phyloP scores from a whole-genome alignment of 306 rosid genomes.

The Citrullus amarus region DNA sequence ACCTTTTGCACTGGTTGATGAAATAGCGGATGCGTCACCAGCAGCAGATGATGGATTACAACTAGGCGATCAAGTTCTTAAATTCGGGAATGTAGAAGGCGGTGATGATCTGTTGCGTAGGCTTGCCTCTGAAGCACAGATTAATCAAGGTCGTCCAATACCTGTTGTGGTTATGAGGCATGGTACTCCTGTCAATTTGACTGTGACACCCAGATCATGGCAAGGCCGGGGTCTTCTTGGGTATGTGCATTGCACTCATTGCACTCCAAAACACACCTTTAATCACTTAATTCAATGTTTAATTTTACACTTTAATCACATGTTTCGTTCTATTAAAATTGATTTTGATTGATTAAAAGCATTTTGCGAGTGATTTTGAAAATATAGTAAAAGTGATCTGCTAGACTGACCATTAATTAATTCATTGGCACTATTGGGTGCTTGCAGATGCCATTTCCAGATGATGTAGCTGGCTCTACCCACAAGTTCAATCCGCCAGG shows the following conservation, averaged over 20 bases:
- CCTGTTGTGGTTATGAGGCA: slow-evolving; percentile 61
- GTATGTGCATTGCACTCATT: slow-evolving; percentile 24
- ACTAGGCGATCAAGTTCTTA: slow-evolving; percentile 84
- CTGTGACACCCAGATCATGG: slow-evolving; percentile 82
- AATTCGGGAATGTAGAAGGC: slow-evolving; percentile 71
- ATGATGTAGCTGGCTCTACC: slow-evolving; percentile 28
- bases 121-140: slow-evolving; percentile 67
- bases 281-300: no score
- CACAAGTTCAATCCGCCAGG: neutral
- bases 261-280: no score
- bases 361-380: neutral
- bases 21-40: slow-evolving; percentile 76
- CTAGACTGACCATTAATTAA: slow-evolving; percentile 10
- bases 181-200: slow-evolving; percentile 52
- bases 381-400: neutral
- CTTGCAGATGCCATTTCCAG: slow-evolving; percentile 80
- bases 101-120: slow-evolving; percentile 60
- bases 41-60: slow-evolving; percentile 87
- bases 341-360: no score
- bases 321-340: no score
- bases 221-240: slow-evolving; percentile 91
- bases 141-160: slow-evolving; percentile 36
- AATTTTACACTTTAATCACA: no score
- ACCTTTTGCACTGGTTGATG: slow-evolving; percentile 87
- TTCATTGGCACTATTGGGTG: slow-evolving; percentile 21